Conservation (phyloP, 371 early-diverging fungal species). For the Haplosporangium sp. region DNA sequence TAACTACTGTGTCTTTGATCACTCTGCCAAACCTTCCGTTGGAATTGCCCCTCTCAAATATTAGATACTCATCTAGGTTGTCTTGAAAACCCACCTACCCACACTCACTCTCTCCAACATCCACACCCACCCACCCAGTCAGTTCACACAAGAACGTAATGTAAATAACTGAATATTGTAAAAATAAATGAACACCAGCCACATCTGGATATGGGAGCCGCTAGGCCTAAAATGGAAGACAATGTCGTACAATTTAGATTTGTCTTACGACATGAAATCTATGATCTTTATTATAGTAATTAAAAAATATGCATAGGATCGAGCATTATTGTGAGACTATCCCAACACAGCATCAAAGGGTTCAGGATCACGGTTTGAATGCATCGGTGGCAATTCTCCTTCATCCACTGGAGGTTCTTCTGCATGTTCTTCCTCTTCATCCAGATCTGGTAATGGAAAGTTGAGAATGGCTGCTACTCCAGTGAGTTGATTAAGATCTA, state of each 20-base stretch:
- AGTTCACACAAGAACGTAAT: too few relatives aligned
- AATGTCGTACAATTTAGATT: too few relatives aligned
- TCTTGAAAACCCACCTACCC: too few relatives aligned
- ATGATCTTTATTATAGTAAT: too few relatives aligned
- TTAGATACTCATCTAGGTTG: neutral
- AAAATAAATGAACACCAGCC: too few relatives aligned
- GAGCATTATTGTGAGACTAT: neutral
- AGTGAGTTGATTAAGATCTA: constrained; percentile 88
- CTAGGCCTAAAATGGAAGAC: too few relatives aligned
- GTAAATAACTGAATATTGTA: too few relatives aligned
- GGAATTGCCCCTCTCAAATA: constrained; percentile 37
- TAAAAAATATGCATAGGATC: too few relatives aligned
- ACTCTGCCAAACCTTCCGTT: constrained; percentile 16
- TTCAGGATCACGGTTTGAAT: constrained; percentile 42
- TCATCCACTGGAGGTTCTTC: constrained; percentile 24
- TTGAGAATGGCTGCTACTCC: constrained; percentile 95
- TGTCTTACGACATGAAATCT: too few relatives aligned
- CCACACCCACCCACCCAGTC: too few relatives aligned
- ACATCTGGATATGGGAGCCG: too few relatives aligned
- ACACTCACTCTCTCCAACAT: too few relatives aligned
- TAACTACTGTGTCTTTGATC: constrained; percentile 60
- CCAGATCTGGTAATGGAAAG: constrained; percentile 81
- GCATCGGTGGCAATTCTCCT: constrained; percentile 31
- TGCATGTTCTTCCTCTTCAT: constrained; percentile 62
- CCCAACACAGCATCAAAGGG: constrained; percentile 34